Conservation (phyloP, 768 basidiomycete species). For the Tylopilus cervinicoccineus region DNA sequence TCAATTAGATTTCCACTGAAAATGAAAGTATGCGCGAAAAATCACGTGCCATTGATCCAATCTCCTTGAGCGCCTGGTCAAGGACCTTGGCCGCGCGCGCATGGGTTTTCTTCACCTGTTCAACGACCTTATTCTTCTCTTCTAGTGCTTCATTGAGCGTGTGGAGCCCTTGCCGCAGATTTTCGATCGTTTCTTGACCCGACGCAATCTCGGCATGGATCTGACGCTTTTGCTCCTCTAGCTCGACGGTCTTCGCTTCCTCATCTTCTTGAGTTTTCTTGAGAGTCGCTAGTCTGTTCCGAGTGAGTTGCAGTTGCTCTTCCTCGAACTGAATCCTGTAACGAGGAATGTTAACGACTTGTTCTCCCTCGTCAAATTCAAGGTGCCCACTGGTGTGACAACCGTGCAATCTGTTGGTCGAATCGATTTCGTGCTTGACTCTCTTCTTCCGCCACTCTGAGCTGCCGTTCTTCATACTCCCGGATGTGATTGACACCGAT, state of each 20-base stretch:
- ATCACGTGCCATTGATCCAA: constrained; percentile 62
- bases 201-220: constrained; percentile 58
- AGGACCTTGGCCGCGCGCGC: constrained; percentile 68
- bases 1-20: constrained; percentile 1
- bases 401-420: constrained; percentile 80
- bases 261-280: constrained; percentile 51
- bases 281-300: constrained; percentile 59
- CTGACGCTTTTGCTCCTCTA: constrained; percentile 50
- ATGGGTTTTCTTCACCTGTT: constrained; percentile 69
- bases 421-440: constrained; percentile 78
- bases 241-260: constrained; percentile 45
- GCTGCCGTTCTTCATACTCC: constrained; percentile 90
- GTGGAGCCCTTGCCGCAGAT: constrained; percentile 58
- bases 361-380: background rate
- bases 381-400: constrained; percentile 72
- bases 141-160: constrained; percentile 61
- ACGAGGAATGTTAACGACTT: constrained; percentile 3
- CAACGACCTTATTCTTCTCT: constrained; percentile 69
- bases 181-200: constrained; percentile 51
- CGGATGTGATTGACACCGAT: constrained; percentile 82
- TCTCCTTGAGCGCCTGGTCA: constrained; percentile 89
- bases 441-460: constrained; percentile 86
- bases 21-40: constrained; percentile 22
- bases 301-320: constrained; percentile 63
- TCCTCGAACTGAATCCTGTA: constrained; percentile 75